A percentile compares a stretch with the other conserved stretches of the same genome.
Evolutionary conservation across 73 alveolate genomes (phyloP).

Genomic region (Uronychia setigera): DNA sequence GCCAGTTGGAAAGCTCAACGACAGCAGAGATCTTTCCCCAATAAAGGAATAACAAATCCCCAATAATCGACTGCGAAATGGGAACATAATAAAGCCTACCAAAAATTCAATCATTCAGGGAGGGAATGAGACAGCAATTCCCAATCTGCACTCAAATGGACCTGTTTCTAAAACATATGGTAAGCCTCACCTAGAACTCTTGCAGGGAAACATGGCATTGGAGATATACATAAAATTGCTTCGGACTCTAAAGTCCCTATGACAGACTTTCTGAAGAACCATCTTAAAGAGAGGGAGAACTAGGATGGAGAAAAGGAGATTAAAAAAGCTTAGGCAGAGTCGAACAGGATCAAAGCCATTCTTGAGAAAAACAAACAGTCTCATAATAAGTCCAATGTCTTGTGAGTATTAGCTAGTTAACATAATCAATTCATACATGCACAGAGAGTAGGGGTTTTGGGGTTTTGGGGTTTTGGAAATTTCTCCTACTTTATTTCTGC

Average conservation of each 20-base stretch:
- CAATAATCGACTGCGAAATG: background rate
- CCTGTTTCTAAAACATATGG: background rate
- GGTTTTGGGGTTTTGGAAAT: background rate
- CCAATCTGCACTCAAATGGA: background rate
- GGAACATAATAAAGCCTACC: background rate
- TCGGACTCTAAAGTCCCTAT: background rate
- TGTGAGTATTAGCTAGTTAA: too few relatives aligned
- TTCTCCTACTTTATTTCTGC: background rate
- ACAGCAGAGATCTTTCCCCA: background rate
- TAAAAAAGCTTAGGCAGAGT: background rate
- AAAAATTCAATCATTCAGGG: background rate
- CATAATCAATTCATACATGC: too few relatives aligned
- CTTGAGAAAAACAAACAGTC: background rate
- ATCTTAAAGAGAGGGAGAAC: background rate
- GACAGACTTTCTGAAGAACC: background rate
- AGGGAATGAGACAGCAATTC: too few relatives aligned
- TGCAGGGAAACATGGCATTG: background rate
- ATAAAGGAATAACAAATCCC: background rate
- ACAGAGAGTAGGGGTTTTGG: too few relatives aligned
- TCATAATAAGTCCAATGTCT: too few relatives aligned
- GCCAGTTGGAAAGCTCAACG: background rate
- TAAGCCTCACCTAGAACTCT: background rate
- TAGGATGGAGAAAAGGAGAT: background rate
- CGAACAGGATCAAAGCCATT: background rate
- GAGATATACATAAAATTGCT: background rate